phyloP scores from a whole-genome alignment of 1,284 basidiomycete genomes.

The Coniferiporia weirii region DNA sequence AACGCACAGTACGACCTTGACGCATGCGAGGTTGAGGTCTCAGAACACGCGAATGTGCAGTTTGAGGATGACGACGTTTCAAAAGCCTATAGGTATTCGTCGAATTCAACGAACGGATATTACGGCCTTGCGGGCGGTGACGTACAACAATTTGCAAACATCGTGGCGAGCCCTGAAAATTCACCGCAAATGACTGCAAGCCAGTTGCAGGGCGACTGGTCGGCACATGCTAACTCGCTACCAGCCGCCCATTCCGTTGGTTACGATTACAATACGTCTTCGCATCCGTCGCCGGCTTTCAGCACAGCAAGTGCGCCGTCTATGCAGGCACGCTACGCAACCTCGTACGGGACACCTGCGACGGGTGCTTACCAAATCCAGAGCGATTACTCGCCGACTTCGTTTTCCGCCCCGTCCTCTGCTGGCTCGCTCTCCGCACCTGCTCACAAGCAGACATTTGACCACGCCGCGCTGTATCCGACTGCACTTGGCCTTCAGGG shows the following conservation, averaged over 20 bases:
- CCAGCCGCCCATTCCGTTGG: slow-evolving; percentile 8
- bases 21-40: slow-evolving; percentile 57
- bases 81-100: slow-evolving; percentile 57
- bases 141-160: neutral
- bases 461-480: slow-evolving; percentile 48
- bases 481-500: slow-evolving; percentile 30
- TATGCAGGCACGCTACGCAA: slow-evolving; percentile 17
- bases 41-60: slow-evolving; percentile 19
- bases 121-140: neutral
- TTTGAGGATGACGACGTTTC: slow-evolving; percentile 52
- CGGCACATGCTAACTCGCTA: slow-evolving; percentile 13
- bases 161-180: slow-evolving; percentile 18
- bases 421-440: slow-evolving; percentile 55
- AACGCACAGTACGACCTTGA: slow-evolving; percentile 20
- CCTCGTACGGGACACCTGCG: slow-evolving; percentile 13
- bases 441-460: slow-evolving; percentile 61
- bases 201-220: slow-evolving; percentile 2
- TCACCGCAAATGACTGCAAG: slow-evolving; percentile 14
- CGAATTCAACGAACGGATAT: slow-evolving; percentile 24
- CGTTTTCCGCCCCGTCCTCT: slow-evolving; percentile 31
- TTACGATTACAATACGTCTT: slow-evolving; percentile 21
- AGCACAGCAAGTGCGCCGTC: slow-evolving; percentile 29
- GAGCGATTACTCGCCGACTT: slow-evolving; percentile 25
- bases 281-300: slow-evolving; percentile 35
- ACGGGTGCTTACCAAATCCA: slow-evolving; percentile 6